Base-by-base conservation (phyloP, 805 yeast genomes). In the Suhomyces tanzawaensis region DNA sequence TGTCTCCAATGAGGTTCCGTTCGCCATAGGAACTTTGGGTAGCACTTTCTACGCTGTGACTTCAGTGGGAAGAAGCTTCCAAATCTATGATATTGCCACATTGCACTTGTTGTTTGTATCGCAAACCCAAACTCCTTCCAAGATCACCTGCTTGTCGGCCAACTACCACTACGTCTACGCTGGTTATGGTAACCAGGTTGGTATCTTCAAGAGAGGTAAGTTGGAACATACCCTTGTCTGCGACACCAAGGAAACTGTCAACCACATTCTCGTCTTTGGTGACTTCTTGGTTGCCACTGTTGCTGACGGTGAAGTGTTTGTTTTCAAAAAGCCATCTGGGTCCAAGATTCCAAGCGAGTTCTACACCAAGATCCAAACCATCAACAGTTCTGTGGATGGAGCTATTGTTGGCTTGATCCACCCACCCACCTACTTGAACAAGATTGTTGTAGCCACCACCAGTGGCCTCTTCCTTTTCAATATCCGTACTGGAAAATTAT, bases 391-490 rank as follows among this genome's bases (percentile, higher is more conserved):
- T n/a, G 60, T 81, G 12, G 81, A 84, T 47, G 96, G 95, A 16
- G 73, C 71, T 6, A 73, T 93, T 13, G 81, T 83, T 8, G 82
- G 80, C 29, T 47, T 85, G 14, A 53, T 78, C 8, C 99, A 93
- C 59, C 82, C 91, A 34, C 90, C 97, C 21, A 91, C 99, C 0
- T 90, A 91, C 57, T 62, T 95, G 53, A 93, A 93, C 69, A 93
- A 93, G 57, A 66, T 95, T 19, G 82, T 85, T 1, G 80, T 91
- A 21, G 86, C 90, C n/a, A 86, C 97, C 1, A 70, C 81, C 4
- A 60, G 75, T 2, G 72, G 76, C 32, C 41, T 90, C 11, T 59
- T 77, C 36, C 64, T 95, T 19, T 76, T 74, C 62, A 95, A 93
- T 53, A 68, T 90, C 39, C 77, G 87, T 51, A 79, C 95, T 0